phyloP scores from a whole-genome alignment of 2,329 filamentous ascomycete species.

The Pseudopyricularia javanii region DNA sequence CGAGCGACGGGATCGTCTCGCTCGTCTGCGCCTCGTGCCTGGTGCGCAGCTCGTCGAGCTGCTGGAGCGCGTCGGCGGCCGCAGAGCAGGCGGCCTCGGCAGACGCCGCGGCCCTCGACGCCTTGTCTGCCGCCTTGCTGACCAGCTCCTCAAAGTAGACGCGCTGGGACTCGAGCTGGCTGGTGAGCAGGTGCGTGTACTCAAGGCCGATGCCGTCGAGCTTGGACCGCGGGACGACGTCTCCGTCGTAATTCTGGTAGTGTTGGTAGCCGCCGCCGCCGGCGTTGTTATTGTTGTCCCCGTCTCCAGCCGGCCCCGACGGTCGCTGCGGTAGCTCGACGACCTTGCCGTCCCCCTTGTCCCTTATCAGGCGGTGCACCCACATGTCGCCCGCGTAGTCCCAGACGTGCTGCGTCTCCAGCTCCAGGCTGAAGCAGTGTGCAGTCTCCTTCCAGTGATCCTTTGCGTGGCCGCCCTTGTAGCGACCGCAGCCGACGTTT shows the following conservation, averaged over 20 bases:
- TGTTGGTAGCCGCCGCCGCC: not conserved
- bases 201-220: conserved; percentile 74
- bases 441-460: conserved; percentile 82
- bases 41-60: conserved; percentile 38
- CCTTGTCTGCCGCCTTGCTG: conserved; percentile 81
- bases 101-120: conserved; percentile 55
- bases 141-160: conserved; percentile 91
- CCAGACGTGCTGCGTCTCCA: conserved; percentile 92
- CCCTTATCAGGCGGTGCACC: conserved; percentile 88
- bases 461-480: conserved; percentile 88
- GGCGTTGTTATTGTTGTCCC: not conserved
- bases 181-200: conserved; percentile 87
- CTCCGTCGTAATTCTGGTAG: conserved; percentile 24
- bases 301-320: not conserved
- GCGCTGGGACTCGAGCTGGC: conserved; percentile 84
- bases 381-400: conserved; percentile 94
- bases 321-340: conserved; percentile 63
- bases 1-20: conserved; percentile 53
- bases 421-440: conserved; percentile 86
- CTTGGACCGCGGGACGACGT: conserved; percentile 59
- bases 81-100: conserved; percentile 49
- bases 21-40: conserved; percentile 38
- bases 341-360: conserved; percentile 84
- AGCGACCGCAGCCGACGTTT: conserved; percentile 83
- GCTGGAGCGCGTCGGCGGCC: conserved; percentile 33